These are phyloP conservation scores for Scheffersomyces insectosa DNA, from an alignment of 1,139 yeast species.

Conservation along the genomic window DNA sequence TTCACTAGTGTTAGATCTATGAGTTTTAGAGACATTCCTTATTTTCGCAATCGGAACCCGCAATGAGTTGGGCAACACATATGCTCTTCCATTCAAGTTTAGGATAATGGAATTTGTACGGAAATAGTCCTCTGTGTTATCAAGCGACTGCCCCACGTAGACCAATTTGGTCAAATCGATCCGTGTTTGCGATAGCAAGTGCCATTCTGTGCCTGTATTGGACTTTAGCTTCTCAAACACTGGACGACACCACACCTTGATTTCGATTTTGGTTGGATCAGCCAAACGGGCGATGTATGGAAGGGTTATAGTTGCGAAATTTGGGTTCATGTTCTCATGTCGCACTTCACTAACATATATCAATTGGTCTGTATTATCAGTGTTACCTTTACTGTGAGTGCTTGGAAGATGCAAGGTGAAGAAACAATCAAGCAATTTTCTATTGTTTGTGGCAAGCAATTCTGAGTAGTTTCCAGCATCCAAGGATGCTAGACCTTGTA, in stretches of 20 bases:
- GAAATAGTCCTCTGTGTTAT: conserved; percentile 19
- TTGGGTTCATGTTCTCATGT: conserved; percentile 25
- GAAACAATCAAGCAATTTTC: conserved; percentile 28
- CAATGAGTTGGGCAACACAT: conserved; percentile 18
- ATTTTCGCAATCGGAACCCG: conserved; percentile 5
- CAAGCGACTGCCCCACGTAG: conserved; percentile 12
- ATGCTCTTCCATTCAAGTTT: conserved; percentile 23
- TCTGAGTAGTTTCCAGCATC: conserved; percentile 14
- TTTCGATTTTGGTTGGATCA: conserved; percentile 9
- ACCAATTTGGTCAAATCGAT: conserved; percentile 22
- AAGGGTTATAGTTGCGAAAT: conserved; percentile 28
- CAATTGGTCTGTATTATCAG: conserved; percentile 14
- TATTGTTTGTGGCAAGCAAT: conserved; percentile 10
- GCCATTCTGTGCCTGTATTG: conserved; percentile 1
- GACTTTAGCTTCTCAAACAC: neutral
- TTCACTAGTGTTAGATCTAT: neutral
- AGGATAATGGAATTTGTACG: conserved; percentile 27
- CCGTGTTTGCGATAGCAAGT: conserved; percentile 17
- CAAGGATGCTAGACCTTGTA: conserved; percentile 10
- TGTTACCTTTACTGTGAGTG: neutral
- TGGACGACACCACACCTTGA: conserved; percentile 28
- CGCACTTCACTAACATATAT: conserved; percentile 41
- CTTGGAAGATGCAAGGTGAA: conserved; percentile 24
- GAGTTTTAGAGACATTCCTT: neutral
- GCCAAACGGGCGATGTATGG: conserved; percentile 17